These are phyloP conservation scores for Hypoxylon lenormandii DNA, from an alignment of 495 filamentous ascomycete species.

Conservation along the genomic window DNA sequence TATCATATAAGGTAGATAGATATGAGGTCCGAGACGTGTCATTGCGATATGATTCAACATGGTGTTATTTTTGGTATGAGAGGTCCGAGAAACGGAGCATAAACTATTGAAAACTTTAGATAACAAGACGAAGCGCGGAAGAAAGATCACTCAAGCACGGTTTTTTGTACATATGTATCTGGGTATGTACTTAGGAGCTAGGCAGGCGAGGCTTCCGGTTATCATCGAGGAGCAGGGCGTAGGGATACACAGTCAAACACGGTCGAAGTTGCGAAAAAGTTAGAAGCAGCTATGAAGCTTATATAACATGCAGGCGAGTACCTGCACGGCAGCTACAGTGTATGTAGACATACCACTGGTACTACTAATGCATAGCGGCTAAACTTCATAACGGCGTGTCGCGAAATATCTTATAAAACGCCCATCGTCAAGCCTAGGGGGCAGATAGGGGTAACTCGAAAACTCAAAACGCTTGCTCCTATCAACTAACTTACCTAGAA, in stretches of 20 bases:
- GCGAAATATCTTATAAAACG: constrained; percentile 1
- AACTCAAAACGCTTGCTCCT: too few relatives aligned
- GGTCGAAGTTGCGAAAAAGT: not conserved
- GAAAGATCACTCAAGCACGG: not conserved
- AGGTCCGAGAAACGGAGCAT: not conserved
- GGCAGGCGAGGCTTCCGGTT: not conserved
- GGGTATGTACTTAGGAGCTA: too few relatives aligned
- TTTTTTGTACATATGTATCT: too few relatives aligned
- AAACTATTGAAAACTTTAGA: constrained; percentile 24
- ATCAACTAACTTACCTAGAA: too few relatives aligned
- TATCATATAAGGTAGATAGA: too few relatives aligned
- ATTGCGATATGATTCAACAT: not conserved
- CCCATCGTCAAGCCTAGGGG: constrained; percentile 5
- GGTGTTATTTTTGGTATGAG: too few relatives aligned
- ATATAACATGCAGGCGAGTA: not conserved
- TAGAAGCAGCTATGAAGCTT: constrained; percentile 15
- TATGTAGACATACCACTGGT: not conserved
- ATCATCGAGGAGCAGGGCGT: too few relatives aligned
- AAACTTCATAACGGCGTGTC: not conserved
- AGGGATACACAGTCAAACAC: too few relatives aligned
- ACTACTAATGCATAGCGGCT: not conserved
- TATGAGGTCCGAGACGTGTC: too few relatives aligned
- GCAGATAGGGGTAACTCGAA: too few relatives aligned
- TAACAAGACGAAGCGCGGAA: not conserved
- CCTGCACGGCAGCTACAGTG: too few relatives aligned